A percentile compares a stretch with the other conserved stretches of the same genome.
phyloP scores from a whole-genome alignment of 306 rosid genomes.

The Prosopis cineraria region DNA sequence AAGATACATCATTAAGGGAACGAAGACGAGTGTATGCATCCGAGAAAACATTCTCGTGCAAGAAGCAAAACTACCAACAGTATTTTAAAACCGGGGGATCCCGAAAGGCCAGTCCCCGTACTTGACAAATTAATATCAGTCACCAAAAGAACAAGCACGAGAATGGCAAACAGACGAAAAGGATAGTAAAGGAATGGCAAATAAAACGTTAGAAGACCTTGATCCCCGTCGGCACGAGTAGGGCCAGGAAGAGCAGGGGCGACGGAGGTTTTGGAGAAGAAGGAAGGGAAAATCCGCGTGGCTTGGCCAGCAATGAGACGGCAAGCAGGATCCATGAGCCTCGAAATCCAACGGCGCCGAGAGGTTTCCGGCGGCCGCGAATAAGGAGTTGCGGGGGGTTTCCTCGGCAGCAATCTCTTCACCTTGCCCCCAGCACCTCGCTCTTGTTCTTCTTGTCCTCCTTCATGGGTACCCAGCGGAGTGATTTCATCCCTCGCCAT shows the following conservation, averaged over 20 bases:
- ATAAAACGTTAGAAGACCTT: not conserved
- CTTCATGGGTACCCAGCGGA: not conserved
- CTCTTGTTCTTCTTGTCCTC: not conserved
- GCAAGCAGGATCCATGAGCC: conserved; percentile 11
- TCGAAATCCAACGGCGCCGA: conserved; percentile 16
- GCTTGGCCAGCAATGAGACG: conserved; percentile 13
- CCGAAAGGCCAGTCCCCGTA: not conserved
- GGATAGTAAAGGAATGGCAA: not conserved
- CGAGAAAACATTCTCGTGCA: not conserved
- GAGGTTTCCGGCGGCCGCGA: not conserved
- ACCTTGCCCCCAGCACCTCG: conserved; percentile 19
- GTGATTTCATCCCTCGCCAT: conserved; percentile 11
- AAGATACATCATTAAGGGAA: not conserved
- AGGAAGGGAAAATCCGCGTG: conserved; percentile 1
- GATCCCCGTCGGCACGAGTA: not conserved
- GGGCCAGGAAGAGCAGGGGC: not conserved
- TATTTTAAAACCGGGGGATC: too few species aligned
- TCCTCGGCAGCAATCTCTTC: not conserved
- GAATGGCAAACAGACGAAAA: not conserved
- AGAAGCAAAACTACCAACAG: not conserved
- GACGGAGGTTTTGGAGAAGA: not conserved
- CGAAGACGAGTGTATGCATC: not conserved
- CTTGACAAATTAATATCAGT: not conserved
- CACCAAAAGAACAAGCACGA: not conserved
- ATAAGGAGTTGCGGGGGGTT: not conserved